phyloP scores from a whole-genome alignment of 2,329 filamentous ascomycete genomes.

The Trematosphaeria pertusa region DNA sequence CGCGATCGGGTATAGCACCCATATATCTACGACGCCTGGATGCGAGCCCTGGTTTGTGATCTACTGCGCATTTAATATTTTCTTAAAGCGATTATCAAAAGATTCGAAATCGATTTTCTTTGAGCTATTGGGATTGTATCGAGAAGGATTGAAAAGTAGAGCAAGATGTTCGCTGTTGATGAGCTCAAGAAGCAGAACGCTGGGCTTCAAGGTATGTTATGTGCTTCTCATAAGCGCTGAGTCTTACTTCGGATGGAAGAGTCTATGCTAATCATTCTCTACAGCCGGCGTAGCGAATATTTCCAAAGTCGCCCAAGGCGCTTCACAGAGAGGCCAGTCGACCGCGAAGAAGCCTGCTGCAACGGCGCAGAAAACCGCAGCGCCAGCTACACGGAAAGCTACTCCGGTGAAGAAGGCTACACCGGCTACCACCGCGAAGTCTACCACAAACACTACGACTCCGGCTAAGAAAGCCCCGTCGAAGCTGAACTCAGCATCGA shows the following conservation, averaged over 20 bases:
- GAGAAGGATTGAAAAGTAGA: no score
- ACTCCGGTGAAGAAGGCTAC: slow-evolving; percentile 33
- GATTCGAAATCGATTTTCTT: not conserved
- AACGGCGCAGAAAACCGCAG: slow-evolving; percentile 20
- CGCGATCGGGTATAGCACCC: not conserved
- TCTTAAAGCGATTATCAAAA: no score
- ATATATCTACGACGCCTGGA: slow-evolving; percentile 1
- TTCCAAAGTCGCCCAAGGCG: slow-evolving; percentile 33
- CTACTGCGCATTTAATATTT: not conserved
- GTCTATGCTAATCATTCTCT: slow-evolving; percentile 10
- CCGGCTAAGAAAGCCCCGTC: slow-evolving; percentile 22
- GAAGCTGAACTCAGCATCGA: slow-evolving; percentile 14
- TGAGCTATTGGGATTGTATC: no score
- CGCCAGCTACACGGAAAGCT: slow-evolving; percentile 22
- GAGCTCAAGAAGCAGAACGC: slow-evolving; percentile 52
- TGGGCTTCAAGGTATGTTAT: slow-evolving; percentile 48
- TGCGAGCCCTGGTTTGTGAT: slow-evolving; percentile 4
- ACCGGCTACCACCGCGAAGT: slow-evolving; percentile 11
- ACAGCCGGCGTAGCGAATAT: slow-evolving; percentile 39
- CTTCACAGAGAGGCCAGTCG: no score
- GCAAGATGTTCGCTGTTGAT: slow-evolving; percentile 43
- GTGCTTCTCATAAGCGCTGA: not conserved
- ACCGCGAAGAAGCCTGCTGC: slow-evolving; percentile 35
- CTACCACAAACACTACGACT: slow-evolving; percentile 10
- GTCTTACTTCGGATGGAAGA: not conserved